Evolutionary conservation across 1,284 basidiomycete genomes (phyloP).

Genomic region (Paramarasmius palmivorus): DNA sequence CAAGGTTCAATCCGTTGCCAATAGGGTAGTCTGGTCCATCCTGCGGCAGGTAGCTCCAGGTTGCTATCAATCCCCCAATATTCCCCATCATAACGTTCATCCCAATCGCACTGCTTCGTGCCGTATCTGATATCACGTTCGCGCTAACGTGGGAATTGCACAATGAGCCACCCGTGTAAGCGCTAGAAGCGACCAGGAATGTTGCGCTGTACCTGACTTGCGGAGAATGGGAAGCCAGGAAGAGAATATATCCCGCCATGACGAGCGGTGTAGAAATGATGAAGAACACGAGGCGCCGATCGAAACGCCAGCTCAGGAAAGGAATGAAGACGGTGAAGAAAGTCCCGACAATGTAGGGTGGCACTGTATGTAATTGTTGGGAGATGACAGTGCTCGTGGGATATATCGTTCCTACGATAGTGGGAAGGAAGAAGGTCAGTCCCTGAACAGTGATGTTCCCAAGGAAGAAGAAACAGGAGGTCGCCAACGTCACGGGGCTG

Average conservation of each 20-base stretch:
- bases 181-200: neutral
- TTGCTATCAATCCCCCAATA: neutral
- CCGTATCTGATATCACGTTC: neutral
- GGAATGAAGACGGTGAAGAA: neutral
- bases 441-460: neutral
- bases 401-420: neutral
- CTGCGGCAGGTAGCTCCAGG: neutral
- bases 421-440: constrained; percentile 1
- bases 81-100: neutral
- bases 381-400: neutral
- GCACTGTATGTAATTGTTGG: neutral
- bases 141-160: neutral
- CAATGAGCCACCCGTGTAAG: neutral
- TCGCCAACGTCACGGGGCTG: neutral
- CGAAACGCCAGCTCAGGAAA: neutral
- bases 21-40: neutral
- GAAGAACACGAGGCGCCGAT: neutral
- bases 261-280: neutral
- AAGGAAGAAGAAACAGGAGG: neutral
- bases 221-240: neutral
- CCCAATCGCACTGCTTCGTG: neutral
- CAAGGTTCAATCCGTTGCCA: constrained; percentile 1
- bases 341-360: neutral
- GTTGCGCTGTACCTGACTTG: neutral
- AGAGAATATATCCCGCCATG: neutral